These are phyloP conservation scores for Gleditsia sinensis DNA, from an alignment of 306 rosid genomes.

Conservation along the genomic window DNA sequence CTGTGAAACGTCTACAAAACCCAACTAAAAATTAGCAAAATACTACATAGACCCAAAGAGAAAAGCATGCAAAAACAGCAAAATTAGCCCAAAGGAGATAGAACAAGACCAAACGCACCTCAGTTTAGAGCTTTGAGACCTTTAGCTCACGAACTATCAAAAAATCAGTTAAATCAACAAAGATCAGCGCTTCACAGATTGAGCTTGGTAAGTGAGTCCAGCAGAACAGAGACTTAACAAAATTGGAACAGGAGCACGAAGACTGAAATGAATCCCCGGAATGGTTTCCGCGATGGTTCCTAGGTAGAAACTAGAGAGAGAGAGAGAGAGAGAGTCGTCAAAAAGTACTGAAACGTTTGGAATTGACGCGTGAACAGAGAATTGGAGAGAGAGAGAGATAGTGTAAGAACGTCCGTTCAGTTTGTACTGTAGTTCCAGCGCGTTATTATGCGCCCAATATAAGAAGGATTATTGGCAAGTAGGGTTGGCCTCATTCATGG, in stretches of 20 bases:
- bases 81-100: background rate
- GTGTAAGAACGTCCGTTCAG: no score
- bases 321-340: background rate
- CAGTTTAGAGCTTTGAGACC: conserved; percentile 12
- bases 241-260: background rate
- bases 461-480: no score
- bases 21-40: background rate
- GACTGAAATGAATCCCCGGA: background rate
- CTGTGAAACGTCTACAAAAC: background rate
- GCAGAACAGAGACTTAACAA: background rate
- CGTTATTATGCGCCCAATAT: no score
- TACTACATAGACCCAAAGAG: background rate
- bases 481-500: no score
- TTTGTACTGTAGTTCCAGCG: no score
- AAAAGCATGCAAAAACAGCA: background rate
- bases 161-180: background rate
- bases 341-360: background rate
- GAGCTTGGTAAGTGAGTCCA: background rate
- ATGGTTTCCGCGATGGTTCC: background rate
- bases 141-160: background rate
- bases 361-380: background rate
- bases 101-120: conserved; percentile 25
- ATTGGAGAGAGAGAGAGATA: background rate
- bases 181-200: background rate
- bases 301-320: no score